A percentile compares a stretch with the other conserved stretches of the same genome.
phyloP scores from a whole-genome alignment of 257 asterid genomes.

The Gentiana macrophylla region DNA sequence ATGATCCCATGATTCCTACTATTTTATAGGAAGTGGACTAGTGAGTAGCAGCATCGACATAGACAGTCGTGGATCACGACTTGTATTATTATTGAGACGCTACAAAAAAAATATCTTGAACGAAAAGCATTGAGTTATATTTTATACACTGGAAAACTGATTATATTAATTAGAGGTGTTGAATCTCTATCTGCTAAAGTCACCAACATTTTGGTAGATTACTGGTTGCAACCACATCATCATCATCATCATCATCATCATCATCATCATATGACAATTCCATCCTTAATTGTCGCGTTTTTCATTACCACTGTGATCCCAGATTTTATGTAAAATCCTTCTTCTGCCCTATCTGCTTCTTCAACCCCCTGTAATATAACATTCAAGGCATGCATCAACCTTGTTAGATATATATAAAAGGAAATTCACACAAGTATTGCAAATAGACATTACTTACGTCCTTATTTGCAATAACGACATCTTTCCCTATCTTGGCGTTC shows the following conservation, averaged over 20 bases:
- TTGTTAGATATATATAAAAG: neutral
- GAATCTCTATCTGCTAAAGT: neutral
- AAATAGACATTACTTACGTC: constrained; percentile 45
- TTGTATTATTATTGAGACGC: too few relatives aligned
- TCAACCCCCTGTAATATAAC: constrained; percentile 43
- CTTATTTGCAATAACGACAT: constrained; percentile 70
- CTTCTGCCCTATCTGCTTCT: constrained; percentile 69
- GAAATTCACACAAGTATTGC: too few relatives aligned
- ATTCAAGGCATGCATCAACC: neutral
- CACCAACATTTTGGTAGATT: too few relatives aligned
- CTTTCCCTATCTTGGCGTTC: constrained; percentile 84
- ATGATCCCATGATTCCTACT: too few relatives aligned
- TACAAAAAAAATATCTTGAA: neutral
- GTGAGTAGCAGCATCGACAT: too few relatives aligned
- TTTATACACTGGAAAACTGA: neutral
- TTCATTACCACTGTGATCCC: constrained; percentile 74
- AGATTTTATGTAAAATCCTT: constrained; percentile 80
- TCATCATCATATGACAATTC: constrained; percentile 41
- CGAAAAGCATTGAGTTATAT: neutral
- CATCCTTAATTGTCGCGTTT: constrained; percentile 78
- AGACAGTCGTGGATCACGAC: too few relatives aligned
- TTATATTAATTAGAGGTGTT: neutral
- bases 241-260: constrained; percentile 13
- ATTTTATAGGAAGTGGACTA: too few relatives aligned
- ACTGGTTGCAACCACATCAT: too few relatives aligned